Base-by-base conservation (phyloP, 192 early-diverging fungal species). In the Linnemannia schmuckeri region DNA sequence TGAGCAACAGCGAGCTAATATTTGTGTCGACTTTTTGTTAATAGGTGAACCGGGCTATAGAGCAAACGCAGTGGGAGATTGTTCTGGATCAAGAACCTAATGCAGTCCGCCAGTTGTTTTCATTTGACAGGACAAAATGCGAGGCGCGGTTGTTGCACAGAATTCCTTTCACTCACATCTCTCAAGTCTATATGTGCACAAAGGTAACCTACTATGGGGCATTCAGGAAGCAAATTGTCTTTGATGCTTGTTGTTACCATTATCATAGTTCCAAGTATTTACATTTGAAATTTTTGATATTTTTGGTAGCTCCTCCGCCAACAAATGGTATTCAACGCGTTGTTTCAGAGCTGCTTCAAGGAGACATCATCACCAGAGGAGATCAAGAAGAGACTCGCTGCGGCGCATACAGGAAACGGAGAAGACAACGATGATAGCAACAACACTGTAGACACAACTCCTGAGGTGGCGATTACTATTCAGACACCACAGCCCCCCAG, bases 341-440 rank as follows among this genome's bases (percentile, higher is more conserved):
- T 92, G 0, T 88, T 92, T 63, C 88, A 87, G 38, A 89, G 89
- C 57, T 90, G 89, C n/a, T 92, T 92, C 76, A 90, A 89, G 44
- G 82, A 86, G 35, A 79, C 83, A 10, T 57, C 57, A 6, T 35
- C 72, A 1, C 61, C 52, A 20, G 69, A 66, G 37, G 81, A 77
- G 13, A 79, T 30, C 30, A 77, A 57, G 12, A 78, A 76, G 47
- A 68, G 73, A 35, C n/a, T 77, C 5, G 76, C 57, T 15, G 68
- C 76, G 6, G 76, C 74, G 40, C 24, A 46, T 8, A 5, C 69
- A 70, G 38, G 18, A 46, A 35, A 49, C 27, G 68, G 66, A 2
- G 24, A 33, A 4, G 40, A 41, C 9, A 66, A 46, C 3, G 79
- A 83, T 6, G n/a, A 12, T 3, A 35, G 22, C 10, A 66, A 66